Percentiles rank a stretch among this genome's conserved stretches.
Conservation (phyloP, 23 red algal species). For the Gracilaria caudata region DNA sequence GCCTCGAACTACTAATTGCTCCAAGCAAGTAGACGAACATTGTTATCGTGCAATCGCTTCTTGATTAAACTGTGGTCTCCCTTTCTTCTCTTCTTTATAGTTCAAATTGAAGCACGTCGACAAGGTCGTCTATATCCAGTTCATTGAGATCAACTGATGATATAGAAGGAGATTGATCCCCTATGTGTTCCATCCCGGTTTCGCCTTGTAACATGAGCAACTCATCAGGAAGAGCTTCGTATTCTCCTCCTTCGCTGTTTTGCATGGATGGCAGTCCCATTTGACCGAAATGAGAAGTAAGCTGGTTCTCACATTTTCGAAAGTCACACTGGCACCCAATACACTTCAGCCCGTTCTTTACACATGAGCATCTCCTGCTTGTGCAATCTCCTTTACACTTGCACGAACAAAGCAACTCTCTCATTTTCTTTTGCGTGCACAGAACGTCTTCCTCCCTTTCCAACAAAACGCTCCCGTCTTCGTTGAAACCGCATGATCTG, state of each 20-base stretch:
- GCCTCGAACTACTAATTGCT: too few species aligned
- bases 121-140: too few species aligned
- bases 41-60: background rate
- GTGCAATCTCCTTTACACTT: constrained; percentile 1
- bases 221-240: background rate
- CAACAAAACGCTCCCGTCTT: background rate
- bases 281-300: background rate
- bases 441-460: constrained; percentile 6
- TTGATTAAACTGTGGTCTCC: background rate
- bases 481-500: background rate
- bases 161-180: too few species aligned
- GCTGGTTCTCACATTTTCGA: background rate
- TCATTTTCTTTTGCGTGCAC: background rate
- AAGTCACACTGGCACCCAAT: constrained; percentile 6
- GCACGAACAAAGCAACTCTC: background rate
- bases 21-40: background rate
- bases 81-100: too few species aligned
- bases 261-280: background rate
- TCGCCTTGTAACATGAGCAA: too few species aligned
- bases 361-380: background rate
- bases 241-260: background rate
- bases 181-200: too few species aligned
- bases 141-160: too few species aligned
- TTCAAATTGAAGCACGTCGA: too few species aligned
- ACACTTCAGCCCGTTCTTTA: background rate